phyloP scores from a whole-genome alignment of 1,139 yeast species.

The Spathaspora sp. region DNA sequence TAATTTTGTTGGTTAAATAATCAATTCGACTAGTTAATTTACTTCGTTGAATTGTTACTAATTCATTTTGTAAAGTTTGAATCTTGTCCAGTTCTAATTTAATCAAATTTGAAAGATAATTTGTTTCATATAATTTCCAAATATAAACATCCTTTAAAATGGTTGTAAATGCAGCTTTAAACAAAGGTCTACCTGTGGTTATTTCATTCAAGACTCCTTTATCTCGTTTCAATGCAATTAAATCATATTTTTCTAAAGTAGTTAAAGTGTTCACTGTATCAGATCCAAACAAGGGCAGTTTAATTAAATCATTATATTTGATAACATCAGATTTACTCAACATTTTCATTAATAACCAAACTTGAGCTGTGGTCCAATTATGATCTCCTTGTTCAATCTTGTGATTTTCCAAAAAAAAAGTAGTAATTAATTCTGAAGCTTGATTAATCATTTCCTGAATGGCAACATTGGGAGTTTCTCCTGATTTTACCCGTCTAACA shows the following conservation, averaged over 20 bases:
- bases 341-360: conserved; percentile 77
- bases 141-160: conserved; percentile 59
- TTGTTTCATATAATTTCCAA: conserved; percentile 62
- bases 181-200: conserved; percentile 82
- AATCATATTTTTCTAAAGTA: conserved; percentile 76
- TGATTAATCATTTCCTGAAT: conserved; percentile 76
- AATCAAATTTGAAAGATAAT: conserved; percentile 55
- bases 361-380: conserved; percentile 76
- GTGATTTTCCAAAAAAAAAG: conserved; percentile 60
- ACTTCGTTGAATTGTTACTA: conserved; percentile 44
- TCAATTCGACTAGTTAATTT: conserved; percentile 60
- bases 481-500: conserved; percentile 81
- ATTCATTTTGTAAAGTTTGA: conserved; percentile 65
- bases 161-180: conserved; percentile 72
- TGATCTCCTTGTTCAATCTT: conserved; percentile 24
- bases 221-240: conserved; percentile 66
- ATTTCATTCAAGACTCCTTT: conserved; percentile 72
- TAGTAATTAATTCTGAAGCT: conserved; percentile 85
- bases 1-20: conserved; percentile 66
- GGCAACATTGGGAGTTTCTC: conserved; percentile 80
- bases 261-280: conserved; percentile 51
- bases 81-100: conserved; percentile 65
- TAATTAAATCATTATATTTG: conserved; percentile 51
- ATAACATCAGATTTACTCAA: conserved; percentile 51
- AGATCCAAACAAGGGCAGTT: conserved; percentile 65